A percentile compares a stretch with the other conserved stretches of the same genome.
Conservation (phyloP, 2,329 filamentous ascomycete species). For the Ascochyta fabae region DNA sequence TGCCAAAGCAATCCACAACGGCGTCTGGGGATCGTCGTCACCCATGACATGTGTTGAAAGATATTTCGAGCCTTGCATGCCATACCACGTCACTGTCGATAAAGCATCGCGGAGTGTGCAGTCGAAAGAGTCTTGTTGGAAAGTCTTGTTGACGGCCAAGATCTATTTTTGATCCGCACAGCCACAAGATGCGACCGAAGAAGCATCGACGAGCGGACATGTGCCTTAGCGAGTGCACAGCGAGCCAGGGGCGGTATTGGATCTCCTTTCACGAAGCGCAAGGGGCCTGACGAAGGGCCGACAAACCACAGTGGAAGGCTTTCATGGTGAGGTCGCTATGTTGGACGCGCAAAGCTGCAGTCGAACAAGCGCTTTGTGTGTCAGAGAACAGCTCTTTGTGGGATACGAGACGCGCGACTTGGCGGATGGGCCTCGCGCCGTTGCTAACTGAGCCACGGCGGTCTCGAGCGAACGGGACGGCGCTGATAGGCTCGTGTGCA, state of each 20-base stretch:
- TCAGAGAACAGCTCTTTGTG: constrained; percentile 4
- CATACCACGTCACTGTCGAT: constrained; percentile 12
- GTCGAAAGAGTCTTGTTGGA: constrained; percentile 16
- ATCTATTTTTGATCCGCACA: constrained; percentile 19
- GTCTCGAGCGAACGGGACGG: constrained; percentile 19
- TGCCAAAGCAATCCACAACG: not conserved
- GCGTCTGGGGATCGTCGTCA: not conserved
- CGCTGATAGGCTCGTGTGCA: constrained; percentile 21
- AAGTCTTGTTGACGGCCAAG: constrained; percentile 15
- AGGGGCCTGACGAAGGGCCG: not conserved
- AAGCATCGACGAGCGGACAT: constrained; percentile 14
- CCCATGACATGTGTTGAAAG: not conserved
- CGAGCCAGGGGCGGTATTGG: constrained; percentile 8
- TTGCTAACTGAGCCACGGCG: constrained; percentile 16
- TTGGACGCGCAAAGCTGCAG: not conserved
- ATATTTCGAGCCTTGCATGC: constrained; percentile 4
- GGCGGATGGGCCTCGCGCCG: constrained; percentile 7
- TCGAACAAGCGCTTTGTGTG: constrained; percentile 9
- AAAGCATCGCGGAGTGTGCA: constrained; percentile 11
- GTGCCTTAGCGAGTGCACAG: constrained; percentile 4
- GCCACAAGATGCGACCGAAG: constrained; percentile 17
- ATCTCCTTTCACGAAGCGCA: not conserved
- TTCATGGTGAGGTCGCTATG: not conserved
- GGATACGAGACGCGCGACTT: constrained; percentile 11
- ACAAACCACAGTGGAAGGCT: not conserved